phyloP scores from a whole-genome alignment of 352 stramenopile species.

The Pilasporangium apinafurcum region DNA sequence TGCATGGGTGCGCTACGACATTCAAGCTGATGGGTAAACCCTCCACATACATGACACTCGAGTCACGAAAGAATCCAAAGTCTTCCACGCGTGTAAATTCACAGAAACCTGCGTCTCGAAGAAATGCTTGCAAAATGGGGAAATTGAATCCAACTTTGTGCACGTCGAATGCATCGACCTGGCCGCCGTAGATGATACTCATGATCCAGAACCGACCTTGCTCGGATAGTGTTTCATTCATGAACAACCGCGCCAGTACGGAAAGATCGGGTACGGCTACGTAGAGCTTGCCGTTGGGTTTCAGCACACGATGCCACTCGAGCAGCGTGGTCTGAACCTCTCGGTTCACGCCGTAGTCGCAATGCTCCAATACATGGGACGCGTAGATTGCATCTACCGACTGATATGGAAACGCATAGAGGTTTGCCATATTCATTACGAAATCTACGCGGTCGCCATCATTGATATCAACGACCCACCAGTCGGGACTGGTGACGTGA shows the following conservation, averaged over 20 bases:
- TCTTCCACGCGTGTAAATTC: slow-evolving; percentile 29
- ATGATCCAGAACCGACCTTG: slow-evolving; percentile 59
- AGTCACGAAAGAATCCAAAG: slow-evolving; percentile 57
- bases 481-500: slow-evolving; percentile 26
- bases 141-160: slow-evolving; percentile 76
- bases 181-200: slow-evolving; percentile 68
- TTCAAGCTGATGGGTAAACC: slow-evolving; percentile 61
- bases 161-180: slow-evolving; percentile 60
- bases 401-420: slow-evolving; percentile 53
- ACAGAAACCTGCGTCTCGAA: slow-evolving; percentile 49
- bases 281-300: slow-evolving; percentile 43
- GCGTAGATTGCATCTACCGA: slow-evolving; percentile 63
- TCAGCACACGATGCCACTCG: slow-evolving; percentile 71
- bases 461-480: slow-evolving; percentile 69
- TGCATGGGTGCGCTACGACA: slow-evolving; percentile 33
- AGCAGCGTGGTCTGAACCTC: slow-evolving; percentile 42
- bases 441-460: slow-evolving; percentile 49
- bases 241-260: slow-evolving; percentile 49
- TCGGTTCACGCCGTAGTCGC: slow-evolving; percentile 39
- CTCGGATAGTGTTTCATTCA: slow-evolving; percentile 40
- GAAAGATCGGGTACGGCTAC: slow-evolving; percentile 64
- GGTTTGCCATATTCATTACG: slow-evolving; percentile 51
- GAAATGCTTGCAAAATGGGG: slow-evolving; percentile 34
- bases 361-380: slow-evolving; percentile 75
- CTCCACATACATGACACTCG: slow-evolving; percentile 32